Evolutionary conservation across 768 basidiomycete species (phyloP).

Genomic region (Chiua virens): DNA sequence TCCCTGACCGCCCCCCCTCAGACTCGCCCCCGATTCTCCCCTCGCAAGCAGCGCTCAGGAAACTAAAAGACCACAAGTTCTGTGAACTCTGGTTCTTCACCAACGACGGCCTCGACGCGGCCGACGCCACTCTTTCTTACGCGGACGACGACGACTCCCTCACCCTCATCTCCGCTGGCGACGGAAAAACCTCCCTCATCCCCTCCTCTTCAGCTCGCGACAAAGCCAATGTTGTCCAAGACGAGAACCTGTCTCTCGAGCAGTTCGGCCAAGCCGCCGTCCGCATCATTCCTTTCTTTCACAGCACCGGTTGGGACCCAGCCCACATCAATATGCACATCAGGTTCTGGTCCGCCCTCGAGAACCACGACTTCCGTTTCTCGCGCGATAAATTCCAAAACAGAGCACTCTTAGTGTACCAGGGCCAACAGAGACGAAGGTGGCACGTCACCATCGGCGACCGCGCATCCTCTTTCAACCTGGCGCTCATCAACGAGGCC

Average conservation of each 20-base stretch:
- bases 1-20: neutral
- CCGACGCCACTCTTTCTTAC: neutral
- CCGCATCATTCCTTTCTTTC: constrained; percentile 9
- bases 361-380: constrained; percentile 4
- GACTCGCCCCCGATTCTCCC: neutral
- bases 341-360: constrained; percentile 7
- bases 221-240: no score
- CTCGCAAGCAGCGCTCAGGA: neutral
- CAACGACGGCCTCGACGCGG: constrained; percentile 10
- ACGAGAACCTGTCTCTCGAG: constrained; percentile 12
- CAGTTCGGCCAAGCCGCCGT: constrained; percentile 11
- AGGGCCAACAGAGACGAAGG: constrained; percentile 12
- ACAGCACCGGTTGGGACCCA: constrained; percentile 1
- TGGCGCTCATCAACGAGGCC: neutral
- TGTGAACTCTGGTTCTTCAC: constrained; percentile 15
- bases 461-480: neutral
- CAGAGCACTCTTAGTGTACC: constrained; percentile 13
- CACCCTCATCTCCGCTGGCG: neutral
- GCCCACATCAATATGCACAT: neutral
- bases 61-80: neutral
- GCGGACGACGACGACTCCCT: neutral
- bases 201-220: neutral
- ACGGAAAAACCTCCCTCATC: neutral
- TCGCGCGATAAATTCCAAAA: constrained; percentile 7
- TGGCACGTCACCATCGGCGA: neutral